Evolutionary conservation across 208 protist genomes (phyloP).

Genomic region (Trichomonas vaginalis): DNA sequence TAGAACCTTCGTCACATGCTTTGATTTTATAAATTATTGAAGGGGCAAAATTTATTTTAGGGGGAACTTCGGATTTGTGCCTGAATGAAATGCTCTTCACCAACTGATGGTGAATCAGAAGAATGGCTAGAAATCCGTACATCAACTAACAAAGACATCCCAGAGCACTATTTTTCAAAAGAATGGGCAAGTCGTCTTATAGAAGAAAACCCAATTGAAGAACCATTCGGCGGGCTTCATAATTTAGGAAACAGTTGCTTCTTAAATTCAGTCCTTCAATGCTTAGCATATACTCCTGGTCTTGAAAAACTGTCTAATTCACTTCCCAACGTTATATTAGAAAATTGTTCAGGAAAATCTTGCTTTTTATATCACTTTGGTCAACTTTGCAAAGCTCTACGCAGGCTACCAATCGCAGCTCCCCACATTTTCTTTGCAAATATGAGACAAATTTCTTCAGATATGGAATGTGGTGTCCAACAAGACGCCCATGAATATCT

Average conservation of each 20-base stretch:
- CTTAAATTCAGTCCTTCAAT: background rate
- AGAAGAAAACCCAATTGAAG: background rate
- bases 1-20: too few species aligned
- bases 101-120: background rate
- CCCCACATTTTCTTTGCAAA: background rate
- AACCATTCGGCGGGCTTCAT: background rate
- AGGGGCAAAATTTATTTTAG: too few species aligned
- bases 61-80: too few species aligned
- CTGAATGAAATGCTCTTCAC: background rate
- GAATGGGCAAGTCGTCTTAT: background rate
- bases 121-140: background rate
- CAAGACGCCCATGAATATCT: conserved; percentile 6
- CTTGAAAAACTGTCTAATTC: background rate
- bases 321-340: background rate
- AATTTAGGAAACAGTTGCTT: background rate
- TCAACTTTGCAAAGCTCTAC: background rate
- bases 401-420: too few species aligned
- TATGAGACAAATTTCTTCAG: background rate
- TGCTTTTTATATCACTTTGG: background rate
- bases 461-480: background rate
- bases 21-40: too few species aligned
- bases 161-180: background rate
- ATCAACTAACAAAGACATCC: background rate
- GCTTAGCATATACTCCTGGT: background rate
- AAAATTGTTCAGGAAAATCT: background rate